These are phyloP conservation scores for Mycena rosella DNA, from an alignment of 768 basidiomycete genomes.

Conservation along the genomic window DNA sequence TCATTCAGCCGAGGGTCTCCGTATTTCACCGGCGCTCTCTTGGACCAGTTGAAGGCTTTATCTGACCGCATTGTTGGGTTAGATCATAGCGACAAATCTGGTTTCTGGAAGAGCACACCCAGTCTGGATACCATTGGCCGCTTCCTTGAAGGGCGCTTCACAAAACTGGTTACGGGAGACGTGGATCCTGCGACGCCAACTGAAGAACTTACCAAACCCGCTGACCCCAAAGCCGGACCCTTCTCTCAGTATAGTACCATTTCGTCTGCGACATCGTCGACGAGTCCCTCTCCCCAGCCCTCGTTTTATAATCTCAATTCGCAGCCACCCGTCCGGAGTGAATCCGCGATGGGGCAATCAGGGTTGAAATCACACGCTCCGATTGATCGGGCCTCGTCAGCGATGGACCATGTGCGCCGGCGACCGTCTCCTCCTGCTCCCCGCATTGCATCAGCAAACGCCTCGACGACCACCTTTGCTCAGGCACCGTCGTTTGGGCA, in stretches of 20 bases:
- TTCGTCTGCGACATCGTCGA: slow-evolving; percentile 82
- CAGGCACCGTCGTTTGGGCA: slow-evolving; percentile 53
- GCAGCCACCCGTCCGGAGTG: slow-evolving; percentile 61
- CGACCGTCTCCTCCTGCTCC: slow-evolving; percentile 64
- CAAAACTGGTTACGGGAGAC: slow-evolving; percentile 96
- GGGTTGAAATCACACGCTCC: slow-evolving; percentile 60
- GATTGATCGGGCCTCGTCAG: slow-evolving; percentile 82
- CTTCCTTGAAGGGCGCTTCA: slow-evolving; percentile 93
- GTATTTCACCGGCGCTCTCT: slow-evolving; percentile 73
- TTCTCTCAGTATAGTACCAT: slow-evolving; percentile 96
- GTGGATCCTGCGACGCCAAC: slow-evolving; percentile 63
- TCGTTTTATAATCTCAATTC: slow-evolving; percentile 56
- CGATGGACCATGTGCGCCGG: slow-evolving; percentile 78
- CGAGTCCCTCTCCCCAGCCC: slow-evolving; percentile 82
- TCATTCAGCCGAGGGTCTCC: slow-evolving; percentile 73
- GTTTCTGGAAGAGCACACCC: slow-evolving; percentile 93
- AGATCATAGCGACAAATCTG: slow-evolving; percentile 79
- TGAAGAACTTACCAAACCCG: slow-evolving; percentile 52
- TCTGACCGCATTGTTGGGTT: slow-evolving; percentile 82
- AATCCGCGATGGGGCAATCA: slow-evolving; percentile 76
- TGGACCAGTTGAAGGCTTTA: slow-evolving; percentile 83
- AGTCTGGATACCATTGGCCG: slow-evolving; percentile 92
- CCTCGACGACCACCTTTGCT: slow-evolving; percentile 65
- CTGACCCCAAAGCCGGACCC: slow-evolving; percentile 72
- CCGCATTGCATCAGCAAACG: slow-evolving; percentile 66